phyloP scores from a whole-genome alignment of 2,329 filamentous ascomycete genomes.

The Cordyceps sp. region DNA sequence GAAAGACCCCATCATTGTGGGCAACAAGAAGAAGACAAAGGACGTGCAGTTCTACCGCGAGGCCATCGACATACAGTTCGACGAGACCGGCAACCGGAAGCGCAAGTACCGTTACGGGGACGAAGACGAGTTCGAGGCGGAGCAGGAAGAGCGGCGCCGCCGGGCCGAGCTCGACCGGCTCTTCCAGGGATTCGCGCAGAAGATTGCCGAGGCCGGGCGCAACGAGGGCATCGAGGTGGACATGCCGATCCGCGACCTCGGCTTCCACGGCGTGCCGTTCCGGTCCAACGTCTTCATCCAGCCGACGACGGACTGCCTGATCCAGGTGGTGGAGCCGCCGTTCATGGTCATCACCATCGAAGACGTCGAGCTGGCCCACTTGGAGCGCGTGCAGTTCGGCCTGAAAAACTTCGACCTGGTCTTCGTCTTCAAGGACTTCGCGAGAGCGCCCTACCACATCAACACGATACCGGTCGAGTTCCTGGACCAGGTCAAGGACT shows the following conservation, averaged over 20 bases:
- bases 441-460: constrained; percentile 77
- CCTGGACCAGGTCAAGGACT: constrained; percentile 91
- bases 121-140: constrained; percentile 95
- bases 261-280: constrained; percentile 92
- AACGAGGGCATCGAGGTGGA: constrained; percentile 86
- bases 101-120: constrained; percentile 96
- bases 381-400: constrained; percentile 92
- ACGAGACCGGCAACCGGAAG: constrained; percentile 95
- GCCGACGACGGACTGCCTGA: constrained; percentile 89
- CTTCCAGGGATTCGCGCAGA: constrained; percentile 93
- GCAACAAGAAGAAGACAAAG: constrained; percentile 95
- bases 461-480: constrained; percentile 97
- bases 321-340: constrained; percentile 90
- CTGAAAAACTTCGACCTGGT: constrained; percentile 99
- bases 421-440: constrained; percentile 95
- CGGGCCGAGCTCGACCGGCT: constrained; percentile 85
- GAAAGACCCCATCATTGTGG: constrained; percentile 94
- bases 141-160: constrained; percentile 87
- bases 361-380: constrained; percentile 89
- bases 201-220: constrained; percentile 89
- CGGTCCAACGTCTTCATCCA: constrained; percentile 91
- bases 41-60: constrained; percentile 97
- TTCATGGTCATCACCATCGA: constrained; percentile 93
- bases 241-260: constrained; percentile 90
- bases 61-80: constrained; percentile 95